These are phyloP conservation scores for Cyclotella atomus DNA, from an alignment of 108 stramenopile species.

Conservation along the genomic window DNA sequence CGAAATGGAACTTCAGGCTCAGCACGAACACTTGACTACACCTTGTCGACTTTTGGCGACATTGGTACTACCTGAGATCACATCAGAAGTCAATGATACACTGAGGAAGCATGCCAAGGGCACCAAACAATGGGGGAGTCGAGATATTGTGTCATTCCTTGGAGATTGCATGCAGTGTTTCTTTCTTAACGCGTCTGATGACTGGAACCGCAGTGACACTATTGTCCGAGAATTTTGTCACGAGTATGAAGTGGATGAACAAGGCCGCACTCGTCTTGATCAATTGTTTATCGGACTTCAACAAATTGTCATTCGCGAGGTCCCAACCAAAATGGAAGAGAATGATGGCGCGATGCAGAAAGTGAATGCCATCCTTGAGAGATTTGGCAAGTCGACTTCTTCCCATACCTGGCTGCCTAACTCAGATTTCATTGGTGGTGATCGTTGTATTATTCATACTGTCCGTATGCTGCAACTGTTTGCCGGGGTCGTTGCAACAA, in stretches of 20 bases:
- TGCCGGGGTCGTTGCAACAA: slow-evolving; percentile 22
- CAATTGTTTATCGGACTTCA: slow-evolving; percentile 11
- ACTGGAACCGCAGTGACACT: slow-evolving; percentile 12
- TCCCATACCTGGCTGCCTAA: slow-evolving; percentile 45
- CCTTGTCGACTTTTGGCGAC: slow-evolving; percentile 46
- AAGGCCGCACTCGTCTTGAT: slow-evolving; percentile 21
- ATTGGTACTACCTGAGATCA: slow-evolving; percentile 48
- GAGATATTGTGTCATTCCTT: slow-evolving; percentile 42
- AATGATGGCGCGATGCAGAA: too few species aligned
- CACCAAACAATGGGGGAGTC: background rate
- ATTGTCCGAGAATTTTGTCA: slow-evolving; percentile 46
- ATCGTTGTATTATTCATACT: slow-evolving; percentile 53
- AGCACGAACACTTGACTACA: slow-evolving; percentile 52
- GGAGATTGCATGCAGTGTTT: slow-evolving; percentile 56
- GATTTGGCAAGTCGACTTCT: background rate
- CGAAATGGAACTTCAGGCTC: slow-evolving; percentile 43
- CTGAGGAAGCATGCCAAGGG: slow-evolving; percentile 20
- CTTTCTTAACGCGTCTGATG: slow-evolving; percentile 45
- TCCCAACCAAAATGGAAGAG: slow-evolving; percentile 34
- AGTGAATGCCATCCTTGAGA: background rate
- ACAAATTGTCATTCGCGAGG: slow-evolving; percentile 22
- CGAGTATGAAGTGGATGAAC: slow-evolving; percentile 22
- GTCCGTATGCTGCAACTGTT: slow-evolving; percentile 49
- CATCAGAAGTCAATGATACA: slow-evolving; percentile 23
- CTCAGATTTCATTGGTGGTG: slow-evolving; percentile 39